Evolutionary conservation across 2,329 filamentous ascomycete genomes (phyloP).

Genomic region (Pseudocercospora cruenta): DNA sequence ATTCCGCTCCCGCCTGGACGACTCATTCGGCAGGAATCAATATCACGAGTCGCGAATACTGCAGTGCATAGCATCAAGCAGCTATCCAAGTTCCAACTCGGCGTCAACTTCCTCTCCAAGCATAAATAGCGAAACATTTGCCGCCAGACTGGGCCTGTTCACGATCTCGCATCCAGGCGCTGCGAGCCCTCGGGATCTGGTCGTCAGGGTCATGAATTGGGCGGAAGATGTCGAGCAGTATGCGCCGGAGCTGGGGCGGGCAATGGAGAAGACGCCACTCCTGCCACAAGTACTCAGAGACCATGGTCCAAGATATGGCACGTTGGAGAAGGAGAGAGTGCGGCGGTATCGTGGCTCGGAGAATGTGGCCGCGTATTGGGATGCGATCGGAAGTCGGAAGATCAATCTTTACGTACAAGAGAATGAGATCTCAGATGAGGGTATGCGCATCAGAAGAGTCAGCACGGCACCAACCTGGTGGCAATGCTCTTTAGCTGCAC

Average conservation of each 20-base stretch:
- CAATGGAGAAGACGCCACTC: neutral
- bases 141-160: neutral
- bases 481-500: neutral
- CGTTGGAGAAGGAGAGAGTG: neutral
- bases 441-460: too few relatives aligned
- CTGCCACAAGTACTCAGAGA: neutral
- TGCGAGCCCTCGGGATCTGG: neutral
- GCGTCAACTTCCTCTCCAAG: neutral
- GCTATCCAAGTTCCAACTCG: neutral
- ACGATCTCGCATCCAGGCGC: neutral
- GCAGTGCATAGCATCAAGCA: neutral
- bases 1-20: neutral
- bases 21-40: neutral
- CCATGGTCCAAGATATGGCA: neutral
- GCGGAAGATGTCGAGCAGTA: slow-evolving; percentile 2
- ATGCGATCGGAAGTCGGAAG: neutral
- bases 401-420: neutral
- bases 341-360: neutral
- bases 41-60: neutral
- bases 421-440: too few relatives aligned
- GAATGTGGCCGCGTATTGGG: neutral
- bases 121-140: neutral
- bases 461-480: neutral
- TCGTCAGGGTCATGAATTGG: slow-evolving; percentile 1
- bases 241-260: neutral